phyloP scores from a whole-genome alignment of 768 basidiomycete species.

The Hypholoma sublateritium region DNA sequence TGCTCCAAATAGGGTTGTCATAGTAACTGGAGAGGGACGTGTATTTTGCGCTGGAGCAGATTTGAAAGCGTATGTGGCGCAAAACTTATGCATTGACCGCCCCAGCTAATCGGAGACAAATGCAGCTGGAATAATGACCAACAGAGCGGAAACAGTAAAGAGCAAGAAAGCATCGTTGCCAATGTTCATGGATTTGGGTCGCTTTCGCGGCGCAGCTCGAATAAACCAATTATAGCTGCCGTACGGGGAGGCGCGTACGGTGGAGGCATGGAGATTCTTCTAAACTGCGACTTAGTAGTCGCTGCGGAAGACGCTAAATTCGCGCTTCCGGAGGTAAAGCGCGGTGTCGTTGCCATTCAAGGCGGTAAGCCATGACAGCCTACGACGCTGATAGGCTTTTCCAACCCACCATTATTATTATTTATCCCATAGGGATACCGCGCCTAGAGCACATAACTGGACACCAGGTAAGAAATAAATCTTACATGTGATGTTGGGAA shows the following conservation, averaged over 20 bases:
- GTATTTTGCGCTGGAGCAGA: conserved; percentile 82
- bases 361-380: conserved; percentile 49
- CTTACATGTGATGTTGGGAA: background rate
- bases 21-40: conserved; percentile 73
- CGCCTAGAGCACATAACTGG: conserved; percentile 64
- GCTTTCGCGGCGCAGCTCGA: conserved; percentile 64
- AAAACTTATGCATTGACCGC: conserved; percentile 1
- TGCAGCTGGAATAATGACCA: conserved; percentile 62
- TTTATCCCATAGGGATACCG: conserved; percentile 55
- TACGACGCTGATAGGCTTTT: background rate
- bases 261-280: conserved; percentile 63
- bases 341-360: conserved; percentile 71
- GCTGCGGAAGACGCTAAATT: conserved; percentile 68
- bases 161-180: conserved; percentile 40
- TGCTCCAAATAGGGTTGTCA: conserved; percentile 55
- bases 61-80: conserved; percentile 58
- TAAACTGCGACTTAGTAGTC: conserved; percentile 80
- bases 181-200: conserved; percentile 67
- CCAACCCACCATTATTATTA: conserved; percentile 1
- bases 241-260: conserved; percentile 75
- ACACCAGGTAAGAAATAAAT: conserved; percentile 58
- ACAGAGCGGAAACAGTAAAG: conserved; percentile 38
- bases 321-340: conserved; percentile 75
- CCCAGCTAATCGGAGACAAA: conserved; percentile 1
- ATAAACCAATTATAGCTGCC: conserved; percentile 79